Percentiles rank a stretch among this genome's conserved stretches.
Evolutionary conservation across 2,329 filamentous ascomycete species (phyloP).

Genomic region (Paraphoma sp.): DNA sequence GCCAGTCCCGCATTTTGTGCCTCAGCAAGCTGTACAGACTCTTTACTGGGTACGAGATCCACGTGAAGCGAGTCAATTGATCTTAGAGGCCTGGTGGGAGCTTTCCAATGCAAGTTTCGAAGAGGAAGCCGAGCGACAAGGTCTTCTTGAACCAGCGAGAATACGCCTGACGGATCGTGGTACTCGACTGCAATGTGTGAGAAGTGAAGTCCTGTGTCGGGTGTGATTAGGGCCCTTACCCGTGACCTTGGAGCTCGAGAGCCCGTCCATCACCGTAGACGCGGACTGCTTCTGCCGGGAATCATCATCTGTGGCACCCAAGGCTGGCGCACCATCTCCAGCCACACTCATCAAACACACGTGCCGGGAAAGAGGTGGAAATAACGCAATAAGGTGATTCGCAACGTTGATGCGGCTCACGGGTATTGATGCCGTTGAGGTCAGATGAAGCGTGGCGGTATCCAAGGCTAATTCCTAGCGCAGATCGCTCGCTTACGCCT

Average conservation of each 20-base stretch:
- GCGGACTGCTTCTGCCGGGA: constrained; percentile 35
- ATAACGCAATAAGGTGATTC: constrained; percentile 7
- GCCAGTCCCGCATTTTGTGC: constrained; percentile 31
- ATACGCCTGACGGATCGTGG: constrained; percentile 89
- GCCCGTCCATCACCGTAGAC: constrained; percentile 48
- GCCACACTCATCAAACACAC: constrained; percentile 42
- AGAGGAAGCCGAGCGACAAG: constrained; percentile 82
- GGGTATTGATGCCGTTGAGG: constrained; percentile 18
- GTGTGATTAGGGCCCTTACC: constrained; percentile 40
- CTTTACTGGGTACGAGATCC: constrained; percentile 73
- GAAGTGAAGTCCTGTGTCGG: constrained; percentile 4
- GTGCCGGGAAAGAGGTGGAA: constrained; percentile 9
- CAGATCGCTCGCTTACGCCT: constrained; percentile 14
- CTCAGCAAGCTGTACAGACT: constrained; percentile 53
- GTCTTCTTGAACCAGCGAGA: constrained; percentile 79
- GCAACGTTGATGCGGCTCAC: constrained; percentile 27
- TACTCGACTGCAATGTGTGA: constrained; percentile 77
- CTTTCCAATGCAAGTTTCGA: constrained; percentile 96
- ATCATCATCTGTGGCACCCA: constrained; percentile 46
- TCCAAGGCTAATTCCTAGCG: constrained; percentile 18
- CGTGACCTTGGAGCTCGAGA: constrained; percentile 59
- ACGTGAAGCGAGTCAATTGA: constrained; percentile 94
- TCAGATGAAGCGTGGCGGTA: constrained; percentile 29
- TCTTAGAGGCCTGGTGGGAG: constrained; percentile 84
- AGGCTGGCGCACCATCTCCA: constrained; percentile 47